A percentile compares a stretch with the other conserved stretches of the same genome.
Evolutionary conservation across 179 eudicot genomes (phyloP).

Genomic region (Silene vulgaris): DNA sequence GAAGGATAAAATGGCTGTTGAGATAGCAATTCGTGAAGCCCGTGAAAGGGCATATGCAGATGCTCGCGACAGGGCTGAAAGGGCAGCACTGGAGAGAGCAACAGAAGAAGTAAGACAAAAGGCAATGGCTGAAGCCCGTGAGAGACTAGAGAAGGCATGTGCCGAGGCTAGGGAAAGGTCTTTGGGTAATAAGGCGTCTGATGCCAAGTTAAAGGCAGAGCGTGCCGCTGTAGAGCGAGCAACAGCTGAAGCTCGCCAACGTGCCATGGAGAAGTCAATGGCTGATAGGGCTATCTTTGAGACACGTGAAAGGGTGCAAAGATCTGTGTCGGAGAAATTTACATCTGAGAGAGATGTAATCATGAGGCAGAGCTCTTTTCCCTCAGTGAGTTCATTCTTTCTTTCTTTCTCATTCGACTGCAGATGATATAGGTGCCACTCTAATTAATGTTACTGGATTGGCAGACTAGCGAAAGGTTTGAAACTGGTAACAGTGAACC

Average conservation of each 20-base stretch:
- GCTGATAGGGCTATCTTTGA: constrained; percentile 54
- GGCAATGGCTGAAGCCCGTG: constrained; percentile 76
- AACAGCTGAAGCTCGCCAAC: constrained; percentile 86
- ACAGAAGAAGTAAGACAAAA: constrained; percentile 82
- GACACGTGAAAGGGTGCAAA: constrained; percentile 45
- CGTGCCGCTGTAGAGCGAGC: constrained; percentile 92
- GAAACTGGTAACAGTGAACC: constrained; percentile 57
- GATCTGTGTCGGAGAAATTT: constrained; percentile 46
- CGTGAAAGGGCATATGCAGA: constrained; percentile 56
- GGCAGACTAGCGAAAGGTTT: constrained; percentile 37
- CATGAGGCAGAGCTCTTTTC: constrained; percentile 42
- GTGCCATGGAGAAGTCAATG: constrained; percentile 79
- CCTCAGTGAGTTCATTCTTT: constrained; percentile 35
- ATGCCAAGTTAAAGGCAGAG: constrained; percentile 67
- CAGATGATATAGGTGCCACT: not conserved
- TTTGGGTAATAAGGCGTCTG: constrained; percentile 53
- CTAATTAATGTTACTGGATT: constrained; percentile 18
- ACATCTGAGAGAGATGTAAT: constrained; percentile 32
- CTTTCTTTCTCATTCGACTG: not conserved
- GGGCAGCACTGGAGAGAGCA: constrained; percentile 77
- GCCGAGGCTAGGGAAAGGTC: constrained; percentile 50
- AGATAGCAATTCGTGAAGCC: constrained; percentile 48
- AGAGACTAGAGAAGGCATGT: constrained; percentile 66
- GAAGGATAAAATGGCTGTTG: constrained; percentile 77
- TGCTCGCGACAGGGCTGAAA: constrained; percentile 74